A percentile compares a stretch with the other conserved stretches of the same genome.
Evolutionary conservation across 345 rosid species (phyloP).

Genomic region (Psidium friedrichsthalianum): DNA sequence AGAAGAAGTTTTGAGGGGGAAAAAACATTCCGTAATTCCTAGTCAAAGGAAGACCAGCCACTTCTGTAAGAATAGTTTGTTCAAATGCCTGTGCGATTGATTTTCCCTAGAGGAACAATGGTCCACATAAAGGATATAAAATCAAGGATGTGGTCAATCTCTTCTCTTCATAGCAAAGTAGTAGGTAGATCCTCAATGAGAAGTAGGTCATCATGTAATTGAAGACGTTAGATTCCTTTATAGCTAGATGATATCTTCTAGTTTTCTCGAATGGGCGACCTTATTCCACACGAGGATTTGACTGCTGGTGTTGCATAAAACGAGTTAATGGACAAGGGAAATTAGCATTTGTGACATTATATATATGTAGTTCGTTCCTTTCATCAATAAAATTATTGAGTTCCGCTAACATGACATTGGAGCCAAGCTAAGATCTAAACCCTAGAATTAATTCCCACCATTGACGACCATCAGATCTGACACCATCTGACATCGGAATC

Average conservation of each 20-base stretch:
- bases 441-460: too few species aligned
- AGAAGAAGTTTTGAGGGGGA: background rate
- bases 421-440: too few species aligned
- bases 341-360: background rate
- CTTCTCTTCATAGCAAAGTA: background rate
- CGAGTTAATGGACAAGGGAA: background rate
- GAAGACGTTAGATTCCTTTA: background rate
- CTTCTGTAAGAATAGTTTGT: background rate
- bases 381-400: too few species aligned
- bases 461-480: too few species aligned
- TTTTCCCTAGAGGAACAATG: background rate
- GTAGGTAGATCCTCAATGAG: background rate
- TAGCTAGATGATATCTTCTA: background rate
- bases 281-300: background rate
- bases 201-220: background rate
- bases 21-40: background rate
- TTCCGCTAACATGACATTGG: too few species aligned
- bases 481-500: too few species aligned
- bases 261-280: background rate
- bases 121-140: background rate
- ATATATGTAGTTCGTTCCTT: too few species aligned
- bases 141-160: background rate
- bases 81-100: background rate
- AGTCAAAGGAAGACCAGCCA: background rate
- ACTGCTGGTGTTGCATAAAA: background rate